These are phyloP conservation scores for Anisogramma anomala DNA, from an alignment of 2,329 filamentous ascomycete genomes.

Conservation along the genomic window DNA sequence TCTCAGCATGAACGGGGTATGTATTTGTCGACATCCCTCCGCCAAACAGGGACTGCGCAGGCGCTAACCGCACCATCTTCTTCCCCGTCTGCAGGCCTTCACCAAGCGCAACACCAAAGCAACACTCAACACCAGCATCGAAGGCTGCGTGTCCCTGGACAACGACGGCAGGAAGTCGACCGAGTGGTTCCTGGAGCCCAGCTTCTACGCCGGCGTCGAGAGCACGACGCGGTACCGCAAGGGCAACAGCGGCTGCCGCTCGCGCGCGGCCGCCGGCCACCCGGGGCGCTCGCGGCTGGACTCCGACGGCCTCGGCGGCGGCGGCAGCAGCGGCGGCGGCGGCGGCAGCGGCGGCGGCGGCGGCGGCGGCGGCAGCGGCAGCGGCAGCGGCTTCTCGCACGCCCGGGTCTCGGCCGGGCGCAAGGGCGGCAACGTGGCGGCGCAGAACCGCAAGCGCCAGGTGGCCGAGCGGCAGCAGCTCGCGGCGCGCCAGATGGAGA, in stretches of 20 bases:
- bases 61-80: background rate
- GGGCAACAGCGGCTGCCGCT: slow-evolving; percentile 21
- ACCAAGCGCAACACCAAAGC: slow-evolving; percentile 7
- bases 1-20: slow-evolving; percentile 85
- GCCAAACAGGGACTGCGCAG: no score
- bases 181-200: slow-evolving; percentile 66
- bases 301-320: slow-evolving; percentile 10
- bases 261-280: background rate
- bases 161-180: slow-evolving; percentile 51
- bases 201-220: slow-evolving; percentile 60
- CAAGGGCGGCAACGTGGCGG: slow-evolving; percentile 20
- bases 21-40: background rate
- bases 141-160: slow-evolving; percentile 10
- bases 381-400: slow-evolving; percentile 9
- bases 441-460: slow-evolving; percentile 17
- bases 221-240: slow-evolving; percentile 75
- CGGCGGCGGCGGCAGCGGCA: slow-evolving; percentile 11
- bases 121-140: slow-evolving; percentile 1
- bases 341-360: slow-evolving; percentile 1
- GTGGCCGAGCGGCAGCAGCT: slow-evolving; percentile 5
- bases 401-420: slow-evolving; percentile 19
- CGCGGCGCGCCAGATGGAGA: background rate
- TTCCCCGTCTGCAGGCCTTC: slow-evolving; percentile 23
- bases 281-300: slow-evolving; percentile 9
- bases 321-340: slow-evolving; percentile 6